Percentiles rank a stretch among this genome's conserved stretches.
These are phyloP conservation scores for Paxillus ammoniavirescens DNA, from an alignment of 768 basidiomycete species.

Conservation along the genomic window DNA sequence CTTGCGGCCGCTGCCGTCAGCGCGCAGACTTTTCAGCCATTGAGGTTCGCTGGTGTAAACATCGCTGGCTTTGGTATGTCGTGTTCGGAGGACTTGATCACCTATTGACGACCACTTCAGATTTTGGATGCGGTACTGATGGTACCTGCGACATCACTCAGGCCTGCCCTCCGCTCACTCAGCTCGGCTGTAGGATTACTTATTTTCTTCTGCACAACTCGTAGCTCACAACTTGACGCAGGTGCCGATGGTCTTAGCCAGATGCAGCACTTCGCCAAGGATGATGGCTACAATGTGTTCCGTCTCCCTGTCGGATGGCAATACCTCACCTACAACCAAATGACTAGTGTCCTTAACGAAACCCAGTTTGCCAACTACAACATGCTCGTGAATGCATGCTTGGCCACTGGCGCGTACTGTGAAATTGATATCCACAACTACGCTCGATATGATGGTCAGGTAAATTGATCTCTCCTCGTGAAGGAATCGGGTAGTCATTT, in stretches of 20 bases:
- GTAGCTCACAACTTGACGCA: no score
- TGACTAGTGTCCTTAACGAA: slow-evolving; percentile 35
- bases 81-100: not conserved
- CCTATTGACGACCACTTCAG: slow-evolving; percentile 7
- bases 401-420: slow-evolving; percentile 9
- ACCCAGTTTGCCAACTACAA: slow-evolving; percentile 8
- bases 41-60: slow-evolving; percentile 47
- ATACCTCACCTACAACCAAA: slow-evolving; percentile 39
- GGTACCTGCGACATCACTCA: slow-evolving; percentile 39
- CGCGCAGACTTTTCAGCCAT: slow-evolving; percentile 16
- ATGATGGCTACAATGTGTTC: slow-evolving; percentile 54
- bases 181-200: slow-evolving; percentile 38
- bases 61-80: slow-evolving; percentile 48
- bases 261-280: slow-evolving; percentile 54
- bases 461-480: not conserved
- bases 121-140: slow-evolving; percentile 49
- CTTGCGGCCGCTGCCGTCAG: slow-evolving; percentile 11
- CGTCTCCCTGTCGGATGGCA: slow-evolving; percentile 62
- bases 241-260: slow-evolving; percentile 35
- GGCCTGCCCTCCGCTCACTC: slow-evolving; percentile 44
- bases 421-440: slow-evolving; percentile 16
- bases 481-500: not conserved
- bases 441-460: slow-evolving; percentile 7
- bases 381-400: slow-evolving; percentile 9
- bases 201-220: no score